Percentiles rank a stretch among this genome's conserved stretches.
Evolutionary conservation across 2,329 filamentous ascomycete genomes (phyloP).

Genomic region (Pseudocercospora fuligena): DNA sequence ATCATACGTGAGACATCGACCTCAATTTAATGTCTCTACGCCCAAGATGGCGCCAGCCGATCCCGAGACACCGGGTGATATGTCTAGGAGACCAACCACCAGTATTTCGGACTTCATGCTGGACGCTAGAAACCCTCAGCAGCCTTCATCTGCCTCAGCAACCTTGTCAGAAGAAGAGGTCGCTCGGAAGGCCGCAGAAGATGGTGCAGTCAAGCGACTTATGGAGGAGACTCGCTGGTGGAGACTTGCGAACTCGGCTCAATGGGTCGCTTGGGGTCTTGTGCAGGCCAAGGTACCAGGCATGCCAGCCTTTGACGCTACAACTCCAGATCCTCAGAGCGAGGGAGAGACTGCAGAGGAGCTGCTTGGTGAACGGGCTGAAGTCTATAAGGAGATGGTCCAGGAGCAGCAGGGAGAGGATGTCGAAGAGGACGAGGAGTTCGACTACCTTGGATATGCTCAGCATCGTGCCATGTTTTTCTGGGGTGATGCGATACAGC

Average conservation of each 20-base stretch:
- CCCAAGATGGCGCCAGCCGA: conserved; percentile 35
- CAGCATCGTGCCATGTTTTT: conserved; percentile 92
- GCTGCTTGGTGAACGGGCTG: conserved; percentile 37
- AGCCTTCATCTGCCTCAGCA: conserved; percentile 15
- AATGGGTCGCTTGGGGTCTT: conserved; percentile 96
- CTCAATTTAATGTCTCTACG: conserved; percentile 61
- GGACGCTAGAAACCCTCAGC: conserved; percentile 62
- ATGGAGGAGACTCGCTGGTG: conserved; percentile 81
- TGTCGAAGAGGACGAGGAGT: conserved; percentile 63
- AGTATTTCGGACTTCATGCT: conserved; percentile 73
- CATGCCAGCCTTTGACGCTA: conserved; percentile 58
- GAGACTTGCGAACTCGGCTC: conserved; percentile 83
- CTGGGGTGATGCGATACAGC: conserved; percentile 82
- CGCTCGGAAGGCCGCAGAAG: conserved; percentile 64
- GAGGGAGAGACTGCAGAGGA: conserved; percentile 38
- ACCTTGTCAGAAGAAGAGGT: conserved; percentile 27
- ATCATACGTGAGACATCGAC: conserved; percentile 82
- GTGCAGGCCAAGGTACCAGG: conserved; percentile 89
- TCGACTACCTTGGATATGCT: conserved; percentile 91
- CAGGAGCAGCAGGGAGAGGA: conserved; percentile 44
- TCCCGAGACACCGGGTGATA: conserved; percentile 33
- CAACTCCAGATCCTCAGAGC: conserved; percentile 25
- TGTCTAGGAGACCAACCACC: conserved; percentile 40
- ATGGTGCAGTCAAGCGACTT: conserved; percentile 70
- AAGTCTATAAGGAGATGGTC: conserved; percentile 34